These are phyloP conservation scores for Zymoseptoria brevis DNA, from an alignment of 2,329 filamentous ascomycete genomes.

Conservation along the genomic window DNA sequence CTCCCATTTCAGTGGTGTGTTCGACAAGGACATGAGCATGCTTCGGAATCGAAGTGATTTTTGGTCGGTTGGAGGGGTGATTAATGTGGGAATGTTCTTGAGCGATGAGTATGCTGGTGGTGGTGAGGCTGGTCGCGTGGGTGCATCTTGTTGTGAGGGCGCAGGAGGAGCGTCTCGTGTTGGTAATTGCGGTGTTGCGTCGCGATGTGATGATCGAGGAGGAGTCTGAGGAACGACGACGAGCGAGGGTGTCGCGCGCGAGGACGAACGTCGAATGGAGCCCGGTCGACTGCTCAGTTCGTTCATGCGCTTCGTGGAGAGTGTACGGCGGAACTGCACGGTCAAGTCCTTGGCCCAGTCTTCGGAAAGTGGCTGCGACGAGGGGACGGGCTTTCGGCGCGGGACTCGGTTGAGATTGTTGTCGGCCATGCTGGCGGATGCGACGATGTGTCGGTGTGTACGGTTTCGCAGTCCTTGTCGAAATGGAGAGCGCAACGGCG, in stretches of 20 bases:
- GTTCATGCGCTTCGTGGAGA: slow-evolving; percentile 81
- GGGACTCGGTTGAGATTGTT: slow-evolving; percentile 21
- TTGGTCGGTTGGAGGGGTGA: slow-evolving; percentile 58
- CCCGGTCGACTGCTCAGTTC: slow-evolving; percentile 50
- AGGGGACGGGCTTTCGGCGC: slow-evolving; percentile 26
- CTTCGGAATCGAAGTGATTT: slow-evolving; percentile 50
- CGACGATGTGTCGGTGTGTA: neutral
- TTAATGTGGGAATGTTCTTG: slow-evolving; percentile 60
- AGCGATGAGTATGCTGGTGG: slow-evolving; percentile 56
- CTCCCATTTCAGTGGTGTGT: slow-evolving; percentile 88
- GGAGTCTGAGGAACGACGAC: slow-evolving; percentile 17
- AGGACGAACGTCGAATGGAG: slow-evolving; percentile 44
- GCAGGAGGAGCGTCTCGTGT: slow-evolving; percentile 24
- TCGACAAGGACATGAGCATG: slow-evolving; percentile 74
- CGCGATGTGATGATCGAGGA: slow-evolving; percentile 8
- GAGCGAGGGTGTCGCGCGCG: slow-evolving; percentile 42
- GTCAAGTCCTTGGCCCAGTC: slow-evolving; percentile 72
- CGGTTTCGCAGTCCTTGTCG: neutral
- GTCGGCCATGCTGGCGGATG: slow-evolving; percentile 20
- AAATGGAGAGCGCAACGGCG: neutral
- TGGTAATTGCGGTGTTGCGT: slow-evolving; percentile 9
- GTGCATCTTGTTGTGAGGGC: slow-evolving; percentile 11
- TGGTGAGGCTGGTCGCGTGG: slow-evolving; percentile 23
- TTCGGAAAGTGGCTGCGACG: slow-evolving; percentile 37
- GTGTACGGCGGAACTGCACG: slow-evolving; percentile 74